A percentile compares a stretch with the other conserved stretches of the same genome.
Conservation (phyloP, 2,329 filamentous ascomycete species). For the Aspergillus ochraceoroseus region DNA sequence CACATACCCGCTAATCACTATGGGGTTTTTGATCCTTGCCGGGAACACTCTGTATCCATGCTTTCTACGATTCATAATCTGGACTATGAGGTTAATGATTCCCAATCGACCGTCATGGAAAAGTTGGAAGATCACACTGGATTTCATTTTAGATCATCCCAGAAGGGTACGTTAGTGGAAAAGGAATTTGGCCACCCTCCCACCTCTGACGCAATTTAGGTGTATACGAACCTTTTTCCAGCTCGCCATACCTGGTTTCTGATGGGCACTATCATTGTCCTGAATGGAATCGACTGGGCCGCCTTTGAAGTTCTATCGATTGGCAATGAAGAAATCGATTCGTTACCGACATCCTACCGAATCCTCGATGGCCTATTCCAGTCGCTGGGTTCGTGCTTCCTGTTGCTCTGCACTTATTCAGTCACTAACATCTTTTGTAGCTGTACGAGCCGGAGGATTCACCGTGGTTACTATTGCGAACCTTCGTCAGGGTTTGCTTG, state of each 20-base stretch:
- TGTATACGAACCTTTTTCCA: constrained; percentile 53
- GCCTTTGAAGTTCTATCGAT: constrained; percentile 63
- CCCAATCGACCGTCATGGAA: constrained; percentile 26
- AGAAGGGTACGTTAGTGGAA: constrained; percentile 29
- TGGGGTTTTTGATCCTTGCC: constrained; percentile 57
- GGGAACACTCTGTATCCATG: constrained; percentile 64
- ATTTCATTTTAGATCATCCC: constrained; percentile 37
- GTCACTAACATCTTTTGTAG: constrained; percentile 11
- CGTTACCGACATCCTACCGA: constrained; percentile 51
- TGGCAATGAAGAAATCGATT: constrained; percentile 53
- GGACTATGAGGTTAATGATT: constrained; percentile 41
- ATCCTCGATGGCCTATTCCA: constrained; percentile 60
- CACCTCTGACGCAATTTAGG: no score
- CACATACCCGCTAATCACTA: constrained; percentile 41
- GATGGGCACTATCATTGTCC: constrained; percentile 54
- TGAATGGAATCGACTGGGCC: constrained; percentile 62
- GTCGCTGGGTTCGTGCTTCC: constrained; percentile 48
- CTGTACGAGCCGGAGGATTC: constrained; percentile 60
- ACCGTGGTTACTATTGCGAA: constrained; percentile 59
- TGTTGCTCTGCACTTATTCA: background rate
- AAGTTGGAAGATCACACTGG: constrained; percentile 30
- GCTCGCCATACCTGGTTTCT: constrained; percentile 62
- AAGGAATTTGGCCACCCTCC: no score
- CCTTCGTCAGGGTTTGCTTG: constrained; percentile 43
- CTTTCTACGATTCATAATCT: constrained; percentile 58